Base-by-base conservation (phyloP, 306 rosid species). In the Betula pendula region DNA sequence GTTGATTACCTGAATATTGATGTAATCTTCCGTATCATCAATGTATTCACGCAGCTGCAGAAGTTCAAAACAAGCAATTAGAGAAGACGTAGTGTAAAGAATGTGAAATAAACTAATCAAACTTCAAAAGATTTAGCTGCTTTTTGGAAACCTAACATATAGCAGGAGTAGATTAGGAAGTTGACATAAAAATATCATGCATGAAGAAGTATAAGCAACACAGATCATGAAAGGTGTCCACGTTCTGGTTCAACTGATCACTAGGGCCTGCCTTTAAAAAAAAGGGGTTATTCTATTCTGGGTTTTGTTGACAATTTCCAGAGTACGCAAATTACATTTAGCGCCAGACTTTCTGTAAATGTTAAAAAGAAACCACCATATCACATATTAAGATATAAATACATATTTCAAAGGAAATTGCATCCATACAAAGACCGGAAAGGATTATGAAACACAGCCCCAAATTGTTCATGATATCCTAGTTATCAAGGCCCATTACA, bases 1-100 rank as follows among this genome's bases (percentile, higher is more conserved):
- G 45, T 3, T 79, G 47, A 45, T 45, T 11, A 91, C 98, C 89
- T 91, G 98, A 58, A 93, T 93, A 77, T 93, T 93, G 62, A 93
- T 89, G 81, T 93, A 93, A 83, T 93, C 98, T 85, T 93, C 98
- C 8, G 98, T 91, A 70, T 91, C 97, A 62, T 93, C 96, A n/a
- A 93, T 89, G 66, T 93, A 93, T 66, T 89, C 94, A 77, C 94
- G 86, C 38, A 93, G 83, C 98, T 93, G 92, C 78, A 86, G 80
- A 80, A 67, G 73, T 27, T 68, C 51, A 79, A 66, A 45, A 74
- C 48, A 38, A 56, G 67, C 20, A 69, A 71, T 69, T 55, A 80
- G 33, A 38, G 47, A 49, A 52, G 48, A 55, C 22, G 1, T 20
- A 2, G 14, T 25, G 38, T 8, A 25, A 63, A 13, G 31, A 68